These are phyloP conservation scores for Primulina tabacum DNA, from an alignment of 257 asterid species.

Conservation along the genomic window DNA sequence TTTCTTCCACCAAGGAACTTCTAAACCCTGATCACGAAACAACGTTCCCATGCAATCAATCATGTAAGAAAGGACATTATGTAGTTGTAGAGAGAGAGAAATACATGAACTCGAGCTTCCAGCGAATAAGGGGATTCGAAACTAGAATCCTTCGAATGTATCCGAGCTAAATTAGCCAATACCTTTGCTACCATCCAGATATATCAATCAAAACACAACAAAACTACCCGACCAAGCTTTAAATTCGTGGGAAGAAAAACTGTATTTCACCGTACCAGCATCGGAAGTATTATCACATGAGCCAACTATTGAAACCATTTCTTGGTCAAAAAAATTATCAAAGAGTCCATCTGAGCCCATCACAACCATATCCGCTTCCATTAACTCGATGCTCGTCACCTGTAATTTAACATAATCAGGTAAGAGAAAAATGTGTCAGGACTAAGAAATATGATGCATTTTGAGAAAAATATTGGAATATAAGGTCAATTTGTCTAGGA, in stretches of 20 bases:
- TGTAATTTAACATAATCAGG: no score
- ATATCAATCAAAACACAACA: slow-evolving; percentile 21
- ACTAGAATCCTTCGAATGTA: slow-evolving; percentile 57
- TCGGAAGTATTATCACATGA: slow-evolving; percentile 37
- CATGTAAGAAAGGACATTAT: not conserved
- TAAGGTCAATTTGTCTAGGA: no score
- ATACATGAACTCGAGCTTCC: slow-evolving; percentile 74
- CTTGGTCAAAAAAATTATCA: slow-evolving; percentile 66
- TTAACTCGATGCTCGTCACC: no score
- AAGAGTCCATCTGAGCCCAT: slow-evolving; percentile 91
- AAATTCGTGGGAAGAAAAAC: not conserved
- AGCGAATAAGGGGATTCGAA: slow-evolving; percentile 81
- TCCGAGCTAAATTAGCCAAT: slow-evolving; percentile 64
- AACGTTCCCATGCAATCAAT: not conserved
- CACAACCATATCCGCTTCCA: slow-evolving; percentile 52
- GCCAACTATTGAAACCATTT: slow-evolving; percentile 48
- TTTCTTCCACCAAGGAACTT: slow-evolving; percentile 89
- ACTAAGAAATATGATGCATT: no score
- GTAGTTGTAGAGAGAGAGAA: not conserved
- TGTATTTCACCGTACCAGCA: slow-evolving; percentile 47
- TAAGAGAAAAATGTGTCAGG: no score
- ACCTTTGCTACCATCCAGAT: slow-evolving; percentile 66
- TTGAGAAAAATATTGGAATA: no score
- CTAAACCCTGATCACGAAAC: slow-evolving; percentile 54
- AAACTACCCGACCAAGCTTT: slow-evolving; percentile 1